Conservation (phyloP, 2,329 filamentous ascomycete genomes). For the Colletotrichum costaricense region DNA sequence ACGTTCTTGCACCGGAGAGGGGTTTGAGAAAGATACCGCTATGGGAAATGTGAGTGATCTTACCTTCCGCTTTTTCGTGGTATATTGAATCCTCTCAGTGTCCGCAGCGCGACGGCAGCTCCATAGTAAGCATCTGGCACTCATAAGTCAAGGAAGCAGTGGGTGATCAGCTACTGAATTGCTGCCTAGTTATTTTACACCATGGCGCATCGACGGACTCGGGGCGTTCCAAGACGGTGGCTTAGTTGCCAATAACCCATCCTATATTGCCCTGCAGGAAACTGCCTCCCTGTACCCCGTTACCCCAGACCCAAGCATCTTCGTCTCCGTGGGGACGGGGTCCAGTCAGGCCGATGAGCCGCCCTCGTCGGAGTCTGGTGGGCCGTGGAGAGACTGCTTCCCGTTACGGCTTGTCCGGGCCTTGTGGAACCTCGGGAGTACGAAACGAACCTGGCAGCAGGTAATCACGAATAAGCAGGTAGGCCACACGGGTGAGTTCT, state of each 20-base stretch:
- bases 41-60: background rate
- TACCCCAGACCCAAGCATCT: conserved; percentile 33
- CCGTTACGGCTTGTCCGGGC: conserved; percentile 1
- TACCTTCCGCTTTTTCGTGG: too few relatives aligned
- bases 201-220: conserved; percentile 24
- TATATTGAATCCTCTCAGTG: background rate
- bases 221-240: conserved; percentile 38
- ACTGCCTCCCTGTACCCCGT: conserved; percentile 26
- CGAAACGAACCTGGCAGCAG: conserved; percentile 29
- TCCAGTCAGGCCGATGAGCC: background rate
- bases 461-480: conserved; percentile 30
- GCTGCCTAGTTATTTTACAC: conserved; percentile 1
- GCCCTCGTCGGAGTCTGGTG: background rate
- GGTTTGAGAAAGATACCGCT: background rate
- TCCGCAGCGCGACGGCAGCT: background rate
- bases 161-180: background rate
- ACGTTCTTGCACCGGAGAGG: background rate
- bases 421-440: conserved; percentile 14
- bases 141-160: background rate
- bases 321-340: conserved; percentile 37
- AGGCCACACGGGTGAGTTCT: conserved; percentile 9
- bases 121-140: background rate
- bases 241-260: conserved; percentile 38
- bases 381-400: background rate
- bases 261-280: conserved; percentile 37